Conservation (phyloP, 2,329 filamentous ascomycete species). For the Trichoderma sp. region DNA sequence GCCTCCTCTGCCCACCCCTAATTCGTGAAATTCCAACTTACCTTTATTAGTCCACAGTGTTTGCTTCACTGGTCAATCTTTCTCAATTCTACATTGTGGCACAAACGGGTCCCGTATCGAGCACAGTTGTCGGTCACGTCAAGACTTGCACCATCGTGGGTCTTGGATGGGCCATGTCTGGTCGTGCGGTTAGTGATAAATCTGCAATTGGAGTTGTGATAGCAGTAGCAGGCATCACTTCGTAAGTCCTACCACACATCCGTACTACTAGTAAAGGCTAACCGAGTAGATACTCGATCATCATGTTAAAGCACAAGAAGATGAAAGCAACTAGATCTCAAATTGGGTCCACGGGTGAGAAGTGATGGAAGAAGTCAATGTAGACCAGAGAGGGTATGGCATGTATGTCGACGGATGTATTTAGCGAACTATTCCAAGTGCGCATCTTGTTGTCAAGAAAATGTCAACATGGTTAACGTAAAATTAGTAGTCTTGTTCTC, state of each 20-base stretch:
- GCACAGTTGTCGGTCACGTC: slow-evolving; percentile 65
- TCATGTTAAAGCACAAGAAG: slow-evolving; percentile 49
- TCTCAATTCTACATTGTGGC: slow-evolving; percentile 65
- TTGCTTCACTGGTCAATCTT: slow-evolving; percentile 66
- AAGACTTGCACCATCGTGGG: slow-evolving; percentile 68
- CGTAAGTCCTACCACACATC: slow-evolving; percentile 43
- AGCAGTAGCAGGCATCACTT: slow-evolving; percentile 58
- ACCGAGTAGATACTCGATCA: slow-evolving; percentile 45
- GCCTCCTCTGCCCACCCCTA: slow-evolving; percentile 25
- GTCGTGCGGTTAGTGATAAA: slow-evolving; percentile 57
- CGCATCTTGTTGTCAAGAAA: not conserved
- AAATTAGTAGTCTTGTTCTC: not conserved
- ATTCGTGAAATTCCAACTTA: not conserved
- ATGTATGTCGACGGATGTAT: not conserved
- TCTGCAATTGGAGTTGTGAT: slow-evolving; percentile 56
- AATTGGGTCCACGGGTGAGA: not conserved
- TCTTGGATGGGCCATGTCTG: slow-evolving; percentile 60
- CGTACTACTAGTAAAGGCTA: not conserved
- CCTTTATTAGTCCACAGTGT: slow-evolving; percentile 56
- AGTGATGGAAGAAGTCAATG: not conserved
- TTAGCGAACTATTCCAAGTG: not conserved
- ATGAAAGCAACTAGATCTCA: not conserved
- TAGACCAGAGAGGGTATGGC: not conserved
- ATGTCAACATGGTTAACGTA: not conserved
- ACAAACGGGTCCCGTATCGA: slow-evolving; percentile 63